These are phyloP conservation scores for Podosphaera xanthii DNA, from an alignment of 2,329 filamentous ascomycete genomes.

Conservation along the genomic window DNA sequence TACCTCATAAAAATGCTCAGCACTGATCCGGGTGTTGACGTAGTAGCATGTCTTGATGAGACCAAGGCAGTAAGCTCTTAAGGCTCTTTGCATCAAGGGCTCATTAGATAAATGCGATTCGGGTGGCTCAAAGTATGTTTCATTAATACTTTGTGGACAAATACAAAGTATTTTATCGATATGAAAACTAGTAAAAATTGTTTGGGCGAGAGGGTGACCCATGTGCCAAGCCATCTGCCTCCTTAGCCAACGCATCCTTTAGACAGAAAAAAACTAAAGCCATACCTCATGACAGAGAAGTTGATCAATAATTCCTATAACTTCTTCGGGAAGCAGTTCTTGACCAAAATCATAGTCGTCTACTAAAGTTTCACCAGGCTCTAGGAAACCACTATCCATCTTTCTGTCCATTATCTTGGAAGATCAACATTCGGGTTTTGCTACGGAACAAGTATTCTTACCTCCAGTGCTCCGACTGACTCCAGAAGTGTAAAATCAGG, in stretches of 20 bases:
- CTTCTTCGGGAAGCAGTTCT: slow-evolving; percentile 49
- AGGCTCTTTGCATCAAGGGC: slow-evolving; percentile 33
- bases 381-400: slow-evolving; percentile 85
- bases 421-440: not conserved
- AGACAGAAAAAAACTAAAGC: not conserved
- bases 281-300: slow-evolving; percentile 65
- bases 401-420: slow-evolving; percentile 90
- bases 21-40: slow-evolving; percentile 53
- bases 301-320: slow-evolving; percentile 86
- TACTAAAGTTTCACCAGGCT: slow-evolving; percentile 58
- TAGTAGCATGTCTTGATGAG: slow-evolving; percentile 63
- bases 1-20: slow-evolving; percentile 82
- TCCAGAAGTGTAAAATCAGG: slow-evolving; percentile 84
- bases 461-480: slow-evolving; percentile 69
- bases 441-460: slow-evolving; percentile 29
- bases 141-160: slow-evolving; percentile 34
- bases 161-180: slow-evolving; percentile 64
- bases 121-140: slow-evolving; percentile 10
- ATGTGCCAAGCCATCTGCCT: slow-evolving; percentile 80
- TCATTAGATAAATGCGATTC: slow-evolving; percentile 15
- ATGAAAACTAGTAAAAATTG: slow-evolving; percentile 78
- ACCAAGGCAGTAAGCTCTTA: slow-evolving; percentile 70
- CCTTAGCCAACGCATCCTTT: slow-evolving; percentile 2
- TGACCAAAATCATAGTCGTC: slow-evolving; percentile 56
- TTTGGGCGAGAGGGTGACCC: slow-evolving; percentile 88